A percentile compares a stretch with the other conserved stretches of the same genome.
phyloP scores from a whole-genome alignment of 1,284 basidiomycete genomes.

The Naganishia sp. region DNA sequence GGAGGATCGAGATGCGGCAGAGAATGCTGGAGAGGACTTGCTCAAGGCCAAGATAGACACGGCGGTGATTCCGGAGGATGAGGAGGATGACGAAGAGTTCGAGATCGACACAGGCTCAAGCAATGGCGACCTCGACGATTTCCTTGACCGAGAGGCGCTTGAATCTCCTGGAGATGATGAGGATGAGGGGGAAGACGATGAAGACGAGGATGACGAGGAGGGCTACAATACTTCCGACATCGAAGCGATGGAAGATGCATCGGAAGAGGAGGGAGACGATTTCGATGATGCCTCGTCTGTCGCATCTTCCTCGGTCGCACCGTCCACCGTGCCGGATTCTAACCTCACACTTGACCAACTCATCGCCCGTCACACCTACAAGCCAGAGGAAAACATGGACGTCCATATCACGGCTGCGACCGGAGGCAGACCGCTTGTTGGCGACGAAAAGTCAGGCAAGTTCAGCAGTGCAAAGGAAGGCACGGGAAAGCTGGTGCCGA shows the following conservation, averaged over 20 bases:
- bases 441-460: constrained; percentile 47
- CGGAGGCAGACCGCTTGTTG: constrained; percentile 27
- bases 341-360: constrained; percentile 32
- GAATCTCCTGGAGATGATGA: constrained; percentile 39
- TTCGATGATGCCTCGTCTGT: constrained; percentile 58
- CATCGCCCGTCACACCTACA: constrained; percentile 30
- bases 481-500: constrained; percentile 44
- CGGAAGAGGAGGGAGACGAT: constrained; percentile 53
- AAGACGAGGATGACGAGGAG: constrained; percentile 52
- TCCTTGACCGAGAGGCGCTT: constrained; percentile 37
- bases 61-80: constrained; percentile 32
- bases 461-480: constrained; percentile 50
- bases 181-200: constrained; percentile 40
- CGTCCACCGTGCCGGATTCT: constrained; percentile 8
- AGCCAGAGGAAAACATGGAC: constrained; percentile 41
- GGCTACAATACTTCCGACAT: constrained; percentile 55
- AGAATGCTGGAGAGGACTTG: constrained; percentile 2
- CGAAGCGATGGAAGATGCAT: constrained; percentile 46
- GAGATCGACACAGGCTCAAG: constrained; percentile 36
- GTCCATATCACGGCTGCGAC: constrained; percentile 41
- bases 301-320: constrained; percentile 53
- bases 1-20: constrained; percentile 5
- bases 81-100: constrained; percentile 45
- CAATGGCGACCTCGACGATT: constrained; percentile 35
- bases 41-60: constrained; percentile 11